Percentiles rank a stretch among this genome's conserved stretches.
phyloP scores from a whole-genome alignment of 148 eudicot species.

The Persicaria maculosa region DNA sequence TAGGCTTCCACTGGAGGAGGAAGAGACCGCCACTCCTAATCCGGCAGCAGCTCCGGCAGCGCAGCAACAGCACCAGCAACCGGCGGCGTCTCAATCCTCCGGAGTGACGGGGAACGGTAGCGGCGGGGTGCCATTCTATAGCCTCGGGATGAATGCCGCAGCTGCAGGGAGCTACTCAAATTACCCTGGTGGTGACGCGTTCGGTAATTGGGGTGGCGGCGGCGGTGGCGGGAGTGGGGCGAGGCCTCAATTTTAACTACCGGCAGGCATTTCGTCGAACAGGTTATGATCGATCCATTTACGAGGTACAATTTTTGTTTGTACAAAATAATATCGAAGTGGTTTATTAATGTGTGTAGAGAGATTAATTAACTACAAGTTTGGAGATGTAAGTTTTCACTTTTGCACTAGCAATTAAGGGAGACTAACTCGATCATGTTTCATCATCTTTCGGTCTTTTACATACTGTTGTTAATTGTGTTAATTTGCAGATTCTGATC shows the following conservation, averaged over 20 bases:
- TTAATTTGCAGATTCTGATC: no score
- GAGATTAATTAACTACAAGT: background rate
- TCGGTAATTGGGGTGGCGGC: background rate
- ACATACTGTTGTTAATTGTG: no score
- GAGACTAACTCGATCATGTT: background rate
- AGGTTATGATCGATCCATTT: background rate
- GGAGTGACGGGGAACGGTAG: slow-evolving; percentile 10
- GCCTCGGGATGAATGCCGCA: background rate
- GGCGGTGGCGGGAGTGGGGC: background rate
- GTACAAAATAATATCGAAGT: background rate
- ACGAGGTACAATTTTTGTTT: background rate
- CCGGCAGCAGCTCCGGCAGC: background rate
- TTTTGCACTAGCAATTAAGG: background rate
- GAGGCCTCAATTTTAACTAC: background rate
- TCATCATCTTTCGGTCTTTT: no score
- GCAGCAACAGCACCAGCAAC: background rate
- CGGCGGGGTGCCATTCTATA: slow-evolving; percentile 8
- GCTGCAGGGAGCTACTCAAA: background rate
- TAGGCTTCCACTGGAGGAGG: slow-evolving; percentile 25
- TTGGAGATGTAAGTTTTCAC: background rate
- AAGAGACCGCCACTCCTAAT: background rate
- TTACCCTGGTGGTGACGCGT: background rate
- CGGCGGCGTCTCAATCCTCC: slow-evolving; percentile 28
- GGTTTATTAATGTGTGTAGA: background rate
- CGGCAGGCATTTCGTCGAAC: background rate